Conservation (phyloP, 73 alveolate species). For the Tetrahymena thermophila region DNA sequence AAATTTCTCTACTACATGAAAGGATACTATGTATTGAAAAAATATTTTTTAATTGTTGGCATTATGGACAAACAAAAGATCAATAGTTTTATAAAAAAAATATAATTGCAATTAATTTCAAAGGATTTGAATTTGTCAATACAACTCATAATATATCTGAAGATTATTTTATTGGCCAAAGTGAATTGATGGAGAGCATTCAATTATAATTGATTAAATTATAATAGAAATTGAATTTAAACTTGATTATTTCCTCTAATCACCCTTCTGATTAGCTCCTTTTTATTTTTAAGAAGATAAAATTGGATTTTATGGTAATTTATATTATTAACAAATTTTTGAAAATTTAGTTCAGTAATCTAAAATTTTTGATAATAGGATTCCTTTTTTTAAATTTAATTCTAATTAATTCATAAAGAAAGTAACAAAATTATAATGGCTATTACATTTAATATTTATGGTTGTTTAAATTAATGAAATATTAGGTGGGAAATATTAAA, state of each 20-base stretch:
- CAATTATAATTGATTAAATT: neutral
- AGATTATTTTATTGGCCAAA: neutral
- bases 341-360: neutral
- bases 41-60: neutral
- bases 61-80: neutral
- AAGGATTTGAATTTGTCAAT: neutral
- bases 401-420: too few species aligned
- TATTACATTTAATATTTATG: too few species aligned
- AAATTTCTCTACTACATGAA: neutral
- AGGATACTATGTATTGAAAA: neutral
- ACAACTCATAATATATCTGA: neutral
- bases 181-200: neutral
- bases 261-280: neutral
- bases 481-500: neutral
- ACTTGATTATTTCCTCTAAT: neutral
- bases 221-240: neutral
- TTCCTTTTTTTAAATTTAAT: too few species aligned
- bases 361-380: too few species aligned
- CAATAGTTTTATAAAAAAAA: neutral
- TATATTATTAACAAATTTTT: neutral
- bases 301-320: neutral
- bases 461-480: too few species aligned
- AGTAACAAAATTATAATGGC: neutral
- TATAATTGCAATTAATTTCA: neutral
- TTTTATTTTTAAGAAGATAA: neutral